A percentile compares a stretch with the other conserved stretches of the same genome.
Conservation (phyloP, 2,329 filamentous ascomycete species). For the Pseudocercospora cruenta region DNA sequence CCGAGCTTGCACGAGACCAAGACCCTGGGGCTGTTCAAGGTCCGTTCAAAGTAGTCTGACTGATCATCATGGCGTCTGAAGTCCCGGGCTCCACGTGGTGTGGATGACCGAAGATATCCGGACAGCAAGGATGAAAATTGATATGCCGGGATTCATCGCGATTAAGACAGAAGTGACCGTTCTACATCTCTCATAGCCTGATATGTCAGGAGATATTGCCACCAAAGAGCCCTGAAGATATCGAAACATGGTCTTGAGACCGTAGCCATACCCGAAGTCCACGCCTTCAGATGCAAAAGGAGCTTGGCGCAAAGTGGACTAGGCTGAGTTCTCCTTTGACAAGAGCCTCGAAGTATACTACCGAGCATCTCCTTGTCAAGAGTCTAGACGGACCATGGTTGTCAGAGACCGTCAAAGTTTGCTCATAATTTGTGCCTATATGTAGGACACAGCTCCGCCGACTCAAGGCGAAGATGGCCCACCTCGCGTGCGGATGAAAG, state of each 20-base stretch:
- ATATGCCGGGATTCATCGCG: no score
- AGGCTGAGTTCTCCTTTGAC: not conserved
- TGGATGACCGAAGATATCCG: not conserved
- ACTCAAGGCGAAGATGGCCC: not conserved
- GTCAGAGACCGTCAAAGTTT: not conserved
- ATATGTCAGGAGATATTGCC: no score
- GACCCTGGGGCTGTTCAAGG: not conserved
- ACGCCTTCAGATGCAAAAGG: not conserved
- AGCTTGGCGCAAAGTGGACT: not conserved
- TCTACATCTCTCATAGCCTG: no score
- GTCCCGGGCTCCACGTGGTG: not conserved
- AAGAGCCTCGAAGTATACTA: not conserved
- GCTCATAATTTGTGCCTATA: not conserved
- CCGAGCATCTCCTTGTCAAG: not conserved
- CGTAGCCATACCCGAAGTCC: no score
- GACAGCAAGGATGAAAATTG: not conserved
- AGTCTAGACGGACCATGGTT: not conserved
- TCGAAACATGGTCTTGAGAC: no score
- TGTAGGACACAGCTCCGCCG: not conserved
- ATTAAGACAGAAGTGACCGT: no score
- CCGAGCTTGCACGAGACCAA: not conserved
- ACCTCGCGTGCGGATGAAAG: not conserved
- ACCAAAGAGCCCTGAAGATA: no score
- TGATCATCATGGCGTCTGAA: not conserved
- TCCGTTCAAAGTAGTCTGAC: not conserved